Evolutionary conservation across 768 basidiomycete species (phyloP), one percentile per base, ranked within the genome.

Genomic region (Podaxis pistillaris): DNA sequence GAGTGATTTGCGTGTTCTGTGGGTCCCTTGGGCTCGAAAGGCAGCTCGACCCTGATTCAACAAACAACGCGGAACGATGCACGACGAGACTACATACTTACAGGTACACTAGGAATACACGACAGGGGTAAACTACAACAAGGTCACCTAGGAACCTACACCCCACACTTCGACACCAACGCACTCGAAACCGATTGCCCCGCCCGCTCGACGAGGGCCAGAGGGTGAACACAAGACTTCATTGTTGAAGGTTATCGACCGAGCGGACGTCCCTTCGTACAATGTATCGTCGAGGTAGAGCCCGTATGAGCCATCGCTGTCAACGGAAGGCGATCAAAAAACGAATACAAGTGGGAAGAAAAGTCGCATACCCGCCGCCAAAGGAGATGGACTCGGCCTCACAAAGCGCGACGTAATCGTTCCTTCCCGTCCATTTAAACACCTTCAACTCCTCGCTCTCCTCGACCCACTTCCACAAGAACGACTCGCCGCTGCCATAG

Each of bases 81-180:
- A 17, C 15, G 8, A 50, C n/a, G 22, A 22, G 13, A 50, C 22
- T 50, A 50, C 28, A 30, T 30, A 30, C 28, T 7, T 28, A 7
- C 49, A 28, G 22, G 12, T 22, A 50, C 47, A 24, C 22, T 50
- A 50, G 8, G 24, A 50, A 50, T 26, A 50, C 22, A 50, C 8
- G 26, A 24, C 49, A 26, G 24, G 24, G 12, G 13, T 4, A 19
- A 19, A 46, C 8, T 46, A 50, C 49, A 50, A 50, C 49, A 13
- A 28, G 22, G 26, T 33, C 11, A 26, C 49, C 24, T 36, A 73
- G 41, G 80, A 76, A 3, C 87, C 88, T 47, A 94, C 77, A 3
- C 85, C 89, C 96, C 96, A 97, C 0, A 95, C 93, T 70, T 98
- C 96, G 58, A 98, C 73, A 13, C 90, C 94, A 0, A 96, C 89